These are phyloP conservation scores for Colletotrichum sp. DNA, from an alignment of 2,329 filamentous ascomycete genomes.

Conservation along the genomic window DNA sequence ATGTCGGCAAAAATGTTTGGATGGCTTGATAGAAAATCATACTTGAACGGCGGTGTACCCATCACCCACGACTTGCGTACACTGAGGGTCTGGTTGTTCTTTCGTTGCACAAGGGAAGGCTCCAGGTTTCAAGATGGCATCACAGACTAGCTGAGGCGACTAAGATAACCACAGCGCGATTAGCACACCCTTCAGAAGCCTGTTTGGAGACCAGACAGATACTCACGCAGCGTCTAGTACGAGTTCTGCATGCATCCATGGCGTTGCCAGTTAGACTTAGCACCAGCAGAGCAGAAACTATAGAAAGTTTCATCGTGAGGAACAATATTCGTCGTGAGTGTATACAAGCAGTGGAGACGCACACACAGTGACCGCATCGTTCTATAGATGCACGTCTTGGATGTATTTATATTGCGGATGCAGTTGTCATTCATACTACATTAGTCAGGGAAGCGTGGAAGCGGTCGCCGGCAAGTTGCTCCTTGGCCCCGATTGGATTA, in stretches of 20 bases:
- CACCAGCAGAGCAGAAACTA: background rate
- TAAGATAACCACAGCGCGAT: background rate
- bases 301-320: background rate
- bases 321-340: background rate
- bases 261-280: background rate
- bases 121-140: background rate
- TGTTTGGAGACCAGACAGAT: background rate
- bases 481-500: background rate
- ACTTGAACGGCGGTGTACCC: background rate
- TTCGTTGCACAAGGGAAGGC: background rate
- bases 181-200: background rate
- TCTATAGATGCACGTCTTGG: background rate
- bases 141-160: background rate
- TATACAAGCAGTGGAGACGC: background rate
- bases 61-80: background rate
- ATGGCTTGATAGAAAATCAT: background rate
- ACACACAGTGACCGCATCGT: background rate
- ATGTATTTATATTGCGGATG: background rate
- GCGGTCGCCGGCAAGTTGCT: background rate
- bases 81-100: background rate
- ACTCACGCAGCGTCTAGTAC: background rate
- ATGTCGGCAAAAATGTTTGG: background rate
- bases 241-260: background rate
- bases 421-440: background rate
- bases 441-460: background rate